These are phyloP conservation scores for Digitaria exilis DNA, from an alignment of 202 grass and related monocot species.

Conservation along the genomic window DNA sequence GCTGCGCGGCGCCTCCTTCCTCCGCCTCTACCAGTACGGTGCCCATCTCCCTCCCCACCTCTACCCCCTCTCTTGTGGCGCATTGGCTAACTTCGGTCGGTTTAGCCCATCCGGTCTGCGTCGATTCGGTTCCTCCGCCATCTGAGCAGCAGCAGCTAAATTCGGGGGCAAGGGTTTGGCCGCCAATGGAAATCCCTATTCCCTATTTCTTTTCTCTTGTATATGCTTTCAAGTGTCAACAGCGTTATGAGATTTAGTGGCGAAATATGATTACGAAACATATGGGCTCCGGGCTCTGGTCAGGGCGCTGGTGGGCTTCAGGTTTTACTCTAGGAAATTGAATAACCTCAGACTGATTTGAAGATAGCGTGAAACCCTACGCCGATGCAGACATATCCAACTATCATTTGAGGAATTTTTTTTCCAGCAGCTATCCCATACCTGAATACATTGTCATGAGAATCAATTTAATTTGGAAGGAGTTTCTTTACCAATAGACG, in stretches of 20 bases:
- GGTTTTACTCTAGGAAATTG: background rate
- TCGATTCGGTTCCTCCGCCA: constrained; percentile 30
- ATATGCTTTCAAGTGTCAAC: background rate
- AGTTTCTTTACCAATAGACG: background rate
- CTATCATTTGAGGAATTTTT: background rate
- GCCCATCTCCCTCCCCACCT: background rate
- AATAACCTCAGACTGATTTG: background rate
- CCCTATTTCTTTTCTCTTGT: background rate
- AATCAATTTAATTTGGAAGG: background rate
- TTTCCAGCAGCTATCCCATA: background rate
- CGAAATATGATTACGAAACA: background rate
- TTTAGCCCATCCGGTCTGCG: background rate
- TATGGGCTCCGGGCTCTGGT: background rate
- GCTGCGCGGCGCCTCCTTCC: constrained; percentile 47
- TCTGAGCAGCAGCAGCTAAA: background rate
- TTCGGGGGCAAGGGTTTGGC: constrained; percentile 26
- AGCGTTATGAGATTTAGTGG: background rate
- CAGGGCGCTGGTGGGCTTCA: background rate
- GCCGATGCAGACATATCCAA: background rate
- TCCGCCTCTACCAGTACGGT: constrained; percentile 46
- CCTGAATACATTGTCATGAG: background rate
- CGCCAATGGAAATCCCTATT: background rate
- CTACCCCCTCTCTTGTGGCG: background rate
- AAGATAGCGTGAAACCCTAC: background rate
- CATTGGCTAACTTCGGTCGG: constrained; percentile 1